phyloP scores from a whole-genome alignment of 768 basidiomycete species.

The Polyporus arcularius region DNA sequence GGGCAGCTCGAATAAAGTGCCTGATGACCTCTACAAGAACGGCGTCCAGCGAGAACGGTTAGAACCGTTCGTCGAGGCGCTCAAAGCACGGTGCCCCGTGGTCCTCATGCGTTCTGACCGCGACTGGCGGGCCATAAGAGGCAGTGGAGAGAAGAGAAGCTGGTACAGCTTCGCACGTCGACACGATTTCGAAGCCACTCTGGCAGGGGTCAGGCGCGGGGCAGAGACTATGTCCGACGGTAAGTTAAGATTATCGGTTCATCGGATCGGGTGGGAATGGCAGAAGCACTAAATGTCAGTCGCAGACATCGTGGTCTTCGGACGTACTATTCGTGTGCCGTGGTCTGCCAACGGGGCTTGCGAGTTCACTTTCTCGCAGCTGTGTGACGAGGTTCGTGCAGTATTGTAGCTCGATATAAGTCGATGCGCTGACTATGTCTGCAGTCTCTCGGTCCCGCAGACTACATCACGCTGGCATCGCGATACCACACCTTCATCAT shows the following conservation, averaged over 20 bases:
- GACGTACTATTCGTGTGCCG: conserved; percentile 45
- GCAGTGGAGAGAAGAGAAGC: conserved; percentile 17
- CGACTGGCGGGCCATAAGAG: conserved; percentile 45
- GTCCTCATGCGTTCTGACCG: conserved; percentile 43
- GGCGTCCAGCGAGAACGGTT: conserved; percentile 59
- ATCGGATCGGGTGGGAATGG: neutral
- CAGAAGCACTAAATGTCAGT: conserved; percentile 22
- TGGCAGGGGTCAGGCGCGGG: neutral
- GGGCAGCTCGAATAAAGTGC: conserved; percentile 51
- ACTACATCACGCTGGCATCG: conserved; percentile 56
- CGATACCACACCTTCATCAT: conserved; percentile 52
- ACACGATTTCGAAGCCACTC: conserved; percentile 23
- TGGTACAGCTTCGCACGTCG: conserved; percentile 36
- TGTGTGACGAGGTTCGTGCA: conserved; percentile 43
- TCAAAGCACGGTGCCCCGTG: conserved; percentile 55
- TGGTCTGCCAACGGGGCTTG: conserved; percentile 42
- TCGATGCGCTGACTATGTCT: neutral
- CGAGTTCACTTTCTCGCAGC: conserved; percentile 50
- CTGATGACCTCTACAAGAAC: conserved; percentile 56
- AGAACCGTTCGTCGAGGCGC: conserved; percentile 55
- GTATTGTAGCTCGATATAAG: neutral
- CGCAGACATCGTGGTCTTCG: conserved; percentile 46
- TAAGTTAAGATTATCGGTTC: neutral
- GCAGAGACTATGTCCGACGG: neutral
- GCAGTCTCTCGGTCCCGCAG: conserved; percentile 53